Percentiles rank a stretch among this genome's conserved stretches.
These are phyloP conservation scores for Lasiodiplodia theobromae DNA, from an alignment of 2,329 filamentous ascomycete genomes.

Conservation along the genomic window DNA sequence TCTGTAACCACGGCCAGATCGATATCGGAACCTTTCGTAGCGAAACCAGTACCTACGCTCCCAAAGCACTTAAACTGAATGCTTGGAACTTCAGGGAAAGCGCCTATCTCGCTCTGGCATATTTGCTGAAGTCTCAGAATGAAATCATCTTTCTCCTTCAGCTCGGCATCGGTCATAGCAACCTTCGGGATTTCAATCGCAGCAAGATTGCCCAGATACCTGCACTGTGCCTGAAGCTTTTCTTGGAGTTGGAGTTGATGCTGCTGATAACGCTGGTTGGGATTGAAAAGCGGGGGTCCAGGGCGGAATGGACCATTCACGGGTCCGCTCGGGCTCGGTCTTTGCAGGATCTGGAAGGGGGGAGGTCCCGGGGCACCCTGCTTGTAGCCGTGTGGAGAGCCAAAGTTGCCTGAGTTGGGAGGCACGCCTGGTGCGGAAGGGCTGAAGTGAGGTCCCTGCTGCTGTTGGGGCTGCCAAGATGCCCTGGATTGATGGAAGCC, in stretches of 20 bases:
- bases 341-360: constrained; percentile 5
- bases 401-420: neutral
- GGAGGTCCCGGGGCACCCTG: neutral
- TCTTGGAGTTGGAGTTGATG: constrained; percentile 10
- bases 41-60: constrained; percentile 84
- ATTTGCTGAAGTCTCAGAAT: constrained; percentile 69
- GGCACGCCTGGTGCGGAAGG: neutral
- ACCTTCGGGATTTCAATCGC: constrained; percentile 61
- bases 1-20: constrained; percentile 78
- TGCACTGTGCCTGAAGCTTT: constrained; percentile 44
- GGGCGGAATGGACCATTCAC: constrained; percentile 6
- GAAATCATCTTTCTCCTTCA: constrained; percentile 75
- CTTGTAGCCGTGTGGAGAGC: neutral
- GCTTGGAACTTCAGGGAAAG: constrained; percentile 46
- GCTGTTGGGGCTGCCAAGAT: constrained; percentile 14
- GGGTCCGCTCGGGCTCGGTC: constrained; percentile 1
- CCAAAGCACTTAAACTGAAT: constrained; percentile 81
- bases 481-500: constrained; percentile 5
- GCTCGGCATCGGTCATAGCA: constrained; percentile 69
- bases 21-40: constrained; percentile 88
- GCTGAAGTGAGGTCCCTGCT: neutral
- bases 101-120: constrained; percentile 63
- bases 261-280: constrained; percentile 13
- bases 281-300: constrained; percentile 15
- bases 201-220: constrained; percentile 54